phyloP scores from a whole-genome alignment of 2,329 filamentous ascomycete genomes.

The Knufia petricola region DNA sequence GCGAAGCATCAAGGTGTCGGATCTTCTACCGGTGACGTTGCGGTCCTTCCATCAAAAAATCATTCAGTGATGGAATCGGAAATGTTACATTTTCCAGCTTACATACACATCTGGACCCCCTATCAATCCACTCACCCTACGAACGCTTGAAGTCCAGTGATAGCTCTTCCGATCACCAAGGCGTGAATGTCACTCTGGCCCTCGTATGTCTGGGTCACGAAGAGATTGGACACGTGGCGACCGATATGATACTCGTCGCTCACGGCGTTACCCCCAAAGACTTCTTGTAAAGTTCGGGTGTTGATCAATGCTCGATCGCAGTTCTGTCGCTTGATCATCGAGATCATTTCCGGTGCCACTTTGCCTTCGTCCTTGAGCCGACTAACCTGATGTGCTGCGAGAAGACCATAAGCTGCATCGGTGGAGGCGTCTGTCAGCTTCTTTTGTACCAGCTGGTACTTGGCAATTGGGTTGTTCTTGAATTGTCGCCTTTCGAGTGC shows the following conservation, averaged over 20 bases:
- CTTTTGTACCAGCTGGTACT: conserved; percentile 96
- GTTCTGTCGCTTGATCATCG: conserved; percentile 94
- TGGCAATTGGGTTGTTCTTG: conserved; percentile 87
- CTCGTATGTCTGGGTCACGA: conserved; percentile 96
- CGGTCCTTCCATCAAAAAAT: neutral
- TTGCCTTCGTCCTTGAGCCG: conserved; percentile 86
- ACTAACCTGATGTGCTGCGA: conserved; percentile 83
- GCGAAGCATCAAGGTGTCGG: neutral
- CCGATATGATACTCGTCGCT: conserved; percentile 96
- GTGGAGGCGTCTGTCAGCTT: conserved; percentile 89
- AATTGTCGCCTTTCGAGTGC: conserved; percentile 92
- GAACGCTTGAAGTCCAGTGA: conserved; percentile 72
- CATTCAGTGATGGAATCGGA: too few species aligned
- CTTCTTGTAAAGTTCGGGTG: conserved; percentile 74
- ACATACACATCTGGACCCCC: too few species aligned
- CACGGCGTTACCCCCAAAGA: conserved; percentile 96
- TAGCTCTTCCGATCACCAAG: conserved; percentile 58
- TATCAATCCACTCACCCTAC: too few species aligned
- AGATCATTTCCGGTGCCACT: conserved; percentile 88
- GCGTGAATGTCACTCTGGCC: conserved; percentile 95
- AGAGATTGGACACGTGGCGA: conserved; percentile 88
- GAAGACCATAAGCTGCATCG: conserved; percentile 81
- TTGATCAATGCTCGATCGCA: conserved; percentile 81
- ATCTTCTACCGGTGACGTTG: neutral
- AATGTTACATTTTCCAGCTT: too few species aligned